These are phyloP conservation scores for Vitis hybrid DNA, from an alignment of 177 flowering plant genomes.

Conservation along the genomic window DNA sequence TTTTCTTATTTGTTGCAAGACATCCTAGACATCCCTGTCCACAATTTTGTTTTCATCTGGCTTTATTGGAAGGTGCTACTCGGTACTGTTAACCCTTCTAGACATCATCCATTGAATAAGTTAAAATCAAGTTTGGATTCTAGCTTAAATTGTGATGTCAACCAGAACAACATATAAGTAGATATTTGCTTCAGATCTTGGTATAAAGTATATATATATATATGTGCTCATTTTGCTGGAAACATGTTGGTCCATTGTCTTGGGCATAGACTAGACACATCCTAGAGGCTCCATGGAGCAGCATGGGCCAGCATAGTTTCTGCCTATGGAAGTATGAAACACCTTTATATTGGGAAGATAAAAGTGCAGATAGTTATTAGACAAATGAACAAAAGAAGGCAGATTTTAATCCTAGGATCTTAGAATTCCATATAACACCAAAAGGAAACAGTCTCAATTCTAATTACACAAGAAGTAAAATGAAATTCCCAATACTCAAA, in stretches of 20 bases:
- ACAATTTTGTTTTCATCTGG: no score
- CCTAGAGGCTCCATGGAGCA: background rate
- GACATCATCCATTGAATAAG: conserved; percentile 3
- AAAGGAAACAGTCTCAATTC: background rate
- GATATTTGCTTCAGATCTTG: background rate
- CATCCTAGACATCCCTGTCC: no score
- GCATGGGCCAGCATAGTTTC: background rate
- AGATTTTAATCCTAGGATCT: background rate
- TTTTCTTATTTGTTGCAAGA: no score
- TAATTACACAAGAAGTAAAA: background rate
- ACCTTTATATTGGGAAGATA: background rate
- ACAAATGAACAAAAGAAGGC: background rate
- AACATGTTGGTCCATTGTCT: conserved; percentile 2
- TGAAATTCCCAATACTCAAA: conserved; percentile 17
- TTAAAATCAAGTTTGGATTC: background rate
- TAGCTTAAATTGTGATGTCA: background rate
- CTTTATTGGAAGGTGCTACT: no score
- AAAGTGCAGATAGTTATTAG: background rate
- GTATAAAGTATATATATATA: background rate
- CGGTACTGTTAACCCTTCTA: background rate
- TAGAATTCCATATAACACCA: background rate
- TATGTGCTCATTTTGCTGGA: conserved; percentile 3
- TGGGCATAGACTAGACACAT: background rate
- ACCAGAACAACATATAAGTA: background rate
- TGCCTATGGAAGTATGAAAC: background rate